Evolutionary conservation across 495 filamentous ascomycete species (phyloP), one percentile per base, ranked within the genome.

Genomic region (Immersiella caudata): DNA sequence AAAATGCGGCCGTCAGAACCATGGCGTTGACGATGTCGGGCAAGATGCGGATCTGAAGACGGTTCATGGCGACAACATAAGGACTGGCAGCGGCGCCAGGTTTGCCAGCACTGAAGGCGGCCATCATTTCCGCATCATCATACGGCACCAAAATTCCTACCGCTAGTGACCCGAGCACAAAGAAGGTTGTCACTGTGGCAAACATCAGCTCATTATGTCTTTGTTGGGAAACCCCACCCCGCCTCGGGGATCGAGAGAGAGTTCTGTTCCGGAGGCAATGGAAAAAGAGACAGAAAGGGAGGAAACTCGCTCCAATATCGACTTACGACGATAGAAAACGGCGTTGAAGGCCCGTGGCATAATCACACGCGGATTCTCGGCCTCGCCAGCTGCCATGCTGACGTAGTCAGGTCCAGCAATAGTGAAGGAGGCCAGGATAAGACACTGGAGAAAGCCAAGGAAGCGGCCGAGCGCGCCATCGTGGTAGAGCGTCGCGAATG

Each of bases 21-120:
- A 93, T 82, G 12, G 90, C 91, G 78, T 95, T 96, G 69, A 93
- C 88, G 64, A 96, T 87, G 71, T 93, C 84, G 0, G 92, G 92
- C 3, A 95, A 80, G 18, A 89, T 79, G 2, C 79, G 78, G 70
- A 95, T 88, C 0, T 81, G 77, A 62, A 94, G 79, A 22, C 91
- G 85, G 72, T 90, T 84, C 92, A 96, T 95, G 18, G 91, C 90
- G 68, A 96, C 87, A n/a, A 96, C 92, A 76, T 94, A 94, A 0
- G 92, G 91, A 40, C 87, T 90, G n/a, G 91, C 89, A 26, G 84
- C 84, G 0, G 91, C 91, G 27, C 88, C 88, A 0, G 87, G 76
- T 2, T 75, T 73, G 49, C 80, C 83, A 4, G 79, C 78, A 18
- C 70, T 74, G 72, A 92, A 83, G 35, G 83, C 85, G n/a, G 78